A percentile compares a stretch with the other conserved stretches of the same genome.
These are phyloP conservation scores for Eugenia klotzschiana DNA, from an alignment of 441 rosid species.

Conservation along the genomic window DNA sequence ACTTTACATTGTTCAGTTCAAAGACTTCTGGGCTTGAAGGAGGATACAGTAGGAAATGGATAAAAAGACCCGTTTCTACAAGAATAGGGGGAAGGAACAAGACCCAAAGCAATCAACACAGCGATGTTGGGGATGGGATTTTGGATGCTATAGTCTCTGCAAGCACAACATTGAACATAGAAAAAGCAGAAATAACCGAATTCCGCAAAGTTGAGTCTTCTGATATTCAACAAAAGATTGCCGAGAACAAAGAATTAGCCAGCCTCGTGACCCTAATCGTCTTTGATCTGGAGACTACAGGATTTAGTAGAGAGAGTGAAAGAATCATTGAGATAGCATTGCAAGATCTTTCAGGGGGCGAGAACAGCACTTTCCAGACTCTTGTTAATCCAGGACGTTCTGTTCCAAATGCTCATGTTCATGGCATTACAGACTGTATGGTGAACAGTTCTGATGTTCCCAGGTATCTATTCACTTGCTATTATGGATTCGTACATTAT, in stretches of 20 bases:
- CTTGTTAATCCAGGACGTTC: slow-evolving; percentile 54
- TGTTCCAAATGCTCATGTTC: slow-evolving; percentile 44
- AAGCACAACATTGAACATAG: slow-evolving; percentile 19
- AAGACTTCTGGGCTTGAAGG: slow-evolving; percentile 36
- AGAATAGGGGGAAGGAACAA: slow-evolving; percentile 21
- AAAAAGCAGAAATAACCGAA: slow-evolving; percentile 14
- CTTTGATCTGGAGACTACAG: slow-evolving; percentile 75
- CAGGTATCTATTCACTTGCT: slow-evolving; percentile 27
- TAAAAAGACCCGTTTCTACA: slow-evolving; percentile 37
- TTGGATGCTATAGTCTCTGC: slow-evolving; percentile 33
- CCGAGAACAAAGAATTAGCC: slow-evolving; percentile 36
- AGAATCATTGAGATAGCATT: slow-evolving; percentile 67
- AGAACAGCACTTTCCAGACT: slow-evolving; percentile 72
- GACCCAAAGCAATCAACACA: slow-evolving; percentile 15
- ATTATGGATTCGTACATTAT: neutral
- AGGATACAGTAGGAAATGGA: slow-evolving; percentile 44
- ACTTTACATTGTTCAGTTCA: slow-evolving; percentile 20
- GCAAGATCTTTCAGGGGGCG: slow-evolving; percentile 75
- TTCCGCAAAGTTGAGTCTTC: slow-evolving; percentile 20
- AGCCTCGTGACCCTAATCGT: slow-evolving; percentile 42
- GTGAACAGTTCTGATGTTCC: slow-evolving; percentile 66
- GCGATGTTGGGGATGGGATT: slow-evolving; percentile 19
- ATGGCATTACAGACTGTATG: slow-evolving; percentile 55
- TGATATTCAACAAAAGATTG: slow-evolving; percentile 33
- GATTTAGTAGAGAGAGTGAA: slow-evolving; percentile 33